Evolutionary conservation across 2,329 filamentous ascomycete species (phyloP).

Genomic region (Botrytis aclada): DNA sequence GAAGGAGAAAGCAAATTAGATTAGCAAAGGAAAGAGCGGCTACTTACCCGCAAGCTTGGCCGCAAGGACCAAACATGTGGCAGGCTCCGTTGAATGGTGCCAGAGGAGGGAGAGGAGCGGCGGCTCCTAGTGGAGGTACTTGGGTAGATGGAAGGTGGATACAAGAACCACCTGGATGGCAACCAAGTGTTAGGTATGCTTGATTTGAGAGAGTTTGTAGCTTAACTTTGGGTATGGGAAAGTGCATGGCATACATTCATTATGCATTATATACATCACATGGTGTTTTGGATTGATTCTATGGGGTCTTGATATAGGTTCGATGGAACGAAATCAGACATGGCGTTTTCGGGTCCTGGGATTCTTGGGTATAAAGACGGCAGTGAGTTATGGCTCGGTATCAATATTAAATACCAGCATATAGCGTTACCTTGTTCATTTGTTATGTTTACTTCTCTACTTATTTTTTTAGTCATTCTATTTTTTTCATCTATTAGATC

Average conservation of each 20-base stretch:
- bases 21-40: slow-evolving; percentile 2
- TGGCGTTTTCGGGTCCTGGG: neutral
- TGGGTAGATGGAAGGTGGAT: slow-evolving; percentile 16
- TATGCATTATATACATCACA: neutral
- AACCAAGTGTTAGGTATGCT: slow-evolving; percentile 20
- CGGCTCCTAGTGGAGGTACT: neutral
- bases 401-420: neutral
- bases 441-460: neutral
- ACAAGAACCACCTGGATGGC: slow-evolving; percentile 13
- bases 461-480: neutral
- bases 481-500: neutral
- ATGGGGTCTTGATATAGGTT: neutral
- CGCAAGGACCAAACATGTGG: slow-evolving; percentile 21
- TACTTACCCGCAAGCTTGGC: slow-evolving; percentile 21
- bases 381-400: neutral
- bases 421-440: neutral
- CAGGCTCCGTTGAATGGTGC: neutral
- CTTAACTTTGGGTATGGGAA: neutral
- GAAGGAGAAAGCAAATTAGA: slow-evolving; percentile 28
- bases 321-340: neutral
- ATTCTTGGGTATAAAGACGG: neutral
- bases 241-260: neutral
- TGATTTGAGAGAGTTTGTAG: slow-evolving; percentile 3
- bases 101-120: neutral
- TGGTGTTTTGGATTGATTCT: neutral